Base-by-base conservation (phyloP, 2,329 filamentous ascomycete species). In the Rachicladosporium sp. region DNA sequence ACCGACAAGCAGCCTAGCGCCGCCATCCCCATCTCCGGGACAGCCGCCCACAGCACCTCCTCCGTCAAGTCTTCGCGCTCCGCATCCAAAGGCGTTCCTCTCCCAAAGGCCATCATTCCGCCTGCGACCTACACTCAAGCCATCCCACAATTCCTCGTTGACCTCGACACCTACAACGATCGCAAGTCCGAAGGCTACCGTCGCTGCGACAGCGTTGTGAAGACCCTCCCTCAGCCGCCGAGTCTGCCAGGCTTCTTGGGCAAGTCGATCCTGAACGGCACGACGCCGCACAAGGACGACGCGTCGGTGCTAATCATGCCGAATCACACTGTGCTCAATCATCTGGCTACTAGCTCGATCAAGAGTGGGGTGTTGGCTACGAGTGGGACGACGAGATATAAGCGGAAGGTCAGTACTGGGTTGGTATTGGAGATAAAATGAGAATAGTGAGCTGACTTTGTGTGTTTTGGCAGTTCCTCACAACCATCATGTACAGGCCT, bases 241-340 rank as follows among this genome's bases (percentile, higher is more conserved):
- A 79, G 75, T 48, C 70, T 98, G 33, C 91, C 91, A 1, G 78
- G 91, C 36, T 96, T 96, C 65, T 67, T 98, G 36, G 84, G 82
- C 50, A 94, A 94, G 65, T 91, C 88, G 27, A 95, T 98, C 43
- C 66, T 98, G 48, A 98, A 98, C 60, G 84, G 84, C 36, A 80
- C 79, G 2, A 87, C 85, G 19, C 79, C 89, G 5, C 86, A 94
- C 71, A 96, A 96, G 67, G 91, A 98, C 59, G 91, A 98, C 63
- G 94, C 89, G 61, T 95, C 88, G 63, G 91, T 98, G 45, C 67
- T 98, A 47, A 91, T 86, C 50, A 89, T 95, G 74, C 91, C 91
- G 10, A 98, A 96, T 54, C 89, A 98, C 56, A 95, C 91, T 0
- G 86, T 96, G 27, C 67, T 98, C 46, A 98, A 98, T 51, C 91